Percentiles rank a stretch among this genome's conserved stretches.
Evolutionary conservation across 176 grass and related monocot genomes (phyloP).

Genomic region (Thinopyrum elongatum): DNA sequence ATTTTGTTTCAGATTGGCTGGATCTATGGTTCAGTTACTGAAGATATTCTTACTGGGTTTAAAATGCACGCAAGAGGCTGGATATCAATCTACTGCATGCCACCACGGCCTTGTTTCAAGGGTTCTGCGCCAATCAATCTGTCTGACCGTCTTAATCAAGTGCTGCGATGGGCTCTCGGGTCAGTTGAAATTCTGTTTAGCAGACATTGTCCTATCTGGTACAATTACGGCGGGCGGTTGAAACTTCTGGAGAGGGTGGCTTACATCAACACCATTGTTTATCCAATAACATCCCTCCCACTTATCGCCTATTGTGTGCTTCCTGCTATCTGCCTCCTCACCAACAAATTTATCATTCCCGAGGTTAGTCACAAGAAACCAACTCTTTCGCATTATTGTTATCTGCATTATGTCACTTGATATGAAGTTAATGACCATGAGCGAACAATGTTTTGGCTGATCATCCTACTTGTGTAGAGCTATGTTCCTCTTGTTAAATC

Average conservation of each 20-base stretch:
- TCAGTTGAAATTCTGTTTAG: slow-evolving; percentile 94
- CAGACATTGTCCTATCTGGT: slow-evolving; percentile 98
- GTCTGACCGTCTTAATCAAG: slow-evolving; percentile 95
- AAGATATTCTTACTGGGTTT: slow-evolving; percentile 96
- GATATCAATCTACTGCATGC: slow-evolving; percentile 98
- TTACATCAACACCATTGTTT: slow-evolving; percentile 98
- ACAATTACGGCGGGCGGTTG: slow-evolving; percentile 75
- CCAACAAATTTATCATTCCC: slow-evolving; percentile 97
- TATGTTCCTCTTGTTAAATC: background rate
- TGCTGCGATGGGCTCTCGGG: slow-evolving; percentile 94
- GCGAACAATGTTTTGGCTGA: background rate
- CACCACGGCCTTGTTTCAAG: slow-evolving; percentile 80
- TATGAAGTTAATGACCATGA: background rate
- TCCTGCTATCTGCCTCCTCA: slow-evolving; percentile 97
- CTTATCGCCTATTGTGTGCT: slow-evolving; percentile 96
- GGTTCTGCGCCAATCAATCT: slow-evolving; percentile 98
- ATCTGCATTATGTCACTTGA: background rate
- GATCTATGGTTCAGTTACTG: slow-evolving; percentile 95
- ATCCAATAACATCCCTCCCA: slow-evolving; percentile 95
- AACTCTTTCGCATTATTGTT: background rate
- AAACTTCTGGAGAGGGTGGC: slow-evolving; percentile 93
- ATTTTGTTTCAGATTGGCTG: slow-evolving; percentile 80
- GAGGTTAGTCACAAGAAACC: slow-evolving; percentile 49
- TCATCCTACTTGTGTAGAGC: background rate
- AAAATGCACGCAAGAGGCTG: slow-evolving; percentile 98